Conservation (phyloP, 176 grass and related monocot species). For the Microstegium vimineum region DNA sequence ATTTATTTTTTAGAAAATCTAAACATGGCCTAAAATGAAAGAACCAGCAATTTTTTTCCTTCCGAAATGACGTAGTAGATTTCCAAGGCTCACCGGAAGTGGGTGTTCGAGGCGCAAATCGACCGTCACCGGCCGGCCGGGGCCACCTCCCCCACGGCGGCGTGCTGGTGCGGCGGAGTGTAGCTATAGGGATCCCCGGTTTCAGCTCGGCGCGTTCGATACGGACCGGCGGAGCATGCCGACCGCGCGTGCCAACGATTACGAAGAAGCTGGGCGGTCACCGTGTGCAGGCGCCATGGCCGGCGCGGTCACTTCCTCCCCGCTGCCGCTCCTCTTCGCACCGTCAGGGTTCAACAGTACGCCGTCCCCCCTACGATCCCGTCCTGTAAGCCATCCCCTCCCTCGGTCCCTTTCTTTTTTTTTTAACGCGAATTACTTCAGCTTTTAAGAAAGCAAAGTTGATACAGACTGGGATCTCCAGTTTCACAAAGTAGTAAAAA, state of each 20-base stretch:
- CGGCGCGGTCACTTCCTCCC: not conserved
- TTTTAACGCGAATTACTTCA: too few relatives aligned
- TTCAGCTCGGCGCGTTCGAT: not conserved
- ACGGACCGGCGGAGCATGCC: not conserved
- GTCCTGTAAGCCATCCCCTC: not conserved
- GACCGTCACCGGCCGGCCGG: not conserved
- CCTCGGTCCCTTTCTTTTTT: too few relatives aligned
- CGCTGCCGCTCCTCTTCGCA: not conserved
- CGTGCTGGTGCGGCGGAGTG: not conserved
- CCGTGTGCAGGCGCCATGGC: not conserved
- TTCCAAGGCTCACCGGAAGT: too few relatives aligned
- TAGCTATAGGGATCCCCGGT: not conserved
- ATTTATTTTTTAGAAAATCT: too few relatives aligned
- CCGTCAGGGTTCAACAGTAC: not conserved
- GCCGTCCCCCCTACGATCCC: not conserved
- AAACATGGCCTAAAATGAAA: not conserved
- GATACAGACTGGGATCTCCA: too few relatives aligned
- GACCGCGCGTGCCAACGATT: not conserved
- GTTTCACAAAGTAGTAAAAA: too few relatives aligned
- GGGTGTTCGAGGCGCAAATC: too few relatives aligned
- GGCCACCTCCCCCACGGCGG: too few relatives aligned
- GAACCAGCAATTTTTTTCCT: too few relatives aligned
- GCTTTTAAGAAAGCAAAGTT: too few relatives aligned
- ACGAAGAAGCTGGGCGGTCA: not conserved
- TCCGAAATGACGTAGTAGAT: too few relatives aligned